These are phyloP conservation scores for Anacardium occidentale DNA, from an alignment of 345 rosid species.

Conservation along the genomic window DNA sequence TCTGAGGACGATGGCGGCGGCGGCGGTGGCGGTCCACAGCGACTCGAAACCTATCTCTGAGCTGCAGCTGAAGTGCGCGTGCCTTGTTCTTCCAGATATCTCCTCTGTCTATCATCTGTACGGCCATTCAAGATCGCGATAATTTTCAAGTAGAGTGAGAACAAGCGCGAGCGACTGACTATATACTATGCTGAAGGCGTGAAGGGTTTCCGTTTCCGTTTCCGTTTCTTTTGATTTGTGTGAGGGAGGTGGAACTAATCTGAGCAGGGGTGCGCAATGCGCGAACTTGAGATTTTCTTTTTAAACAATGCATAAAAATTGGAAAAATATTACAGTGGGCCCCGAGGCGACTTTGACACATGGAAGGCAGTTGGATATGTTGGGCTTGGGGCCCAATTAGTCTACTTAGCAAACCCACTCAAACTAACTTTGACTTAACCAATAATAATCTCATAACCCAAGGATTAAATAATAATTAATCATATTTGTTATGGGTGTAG, in stretches of 20 bases:
- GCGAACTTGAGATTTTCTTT: background rate
- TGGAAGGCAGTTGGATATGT: background rate
- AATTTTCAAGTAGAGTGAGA: background rate
- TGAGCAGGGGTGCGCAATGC: too few species aligned
- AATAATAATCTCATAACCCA: too few species aligned
- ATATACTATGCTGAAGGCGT: too few species aligned
- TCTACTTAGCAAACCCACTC: background rate
- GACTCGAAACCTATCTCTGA: constrained; percentile 73
- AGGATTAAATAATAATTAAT: too few species aligned
- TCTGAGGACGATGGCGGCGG: constrained; percentile 18
- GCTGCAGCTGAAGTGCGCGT: constrained; percentile 55
- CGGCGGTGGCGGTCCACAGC: constrained; percentile 61
- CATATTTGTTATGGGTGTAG: too few species aligned
- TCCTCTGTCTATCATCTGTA: constrained; percentile 56
- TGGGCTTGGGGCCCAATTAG: background rate
- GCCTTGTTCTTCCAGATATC: constrained; percentile 86
- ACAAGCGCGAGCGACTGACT: background rate
- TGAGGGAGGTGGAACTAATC: background rate
- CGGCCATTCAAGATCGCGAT: constrained; percentile 35
- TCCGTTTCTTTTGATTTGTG: too few species aligned
- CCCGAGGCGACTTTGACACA: background rate
- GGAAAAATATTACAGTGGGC: background rate
- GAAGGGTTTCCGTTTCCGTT: too few species aligned
- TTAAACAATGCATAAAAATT: too few species aligned
- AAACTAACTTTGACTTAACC: too few species aligned